These are phyloP conservation scores for Phyllosticta paracitricarpa DNA, from an alignment of 2,329 filamentous ascomycete genomes.

Conservation along the genomic window DNA sequence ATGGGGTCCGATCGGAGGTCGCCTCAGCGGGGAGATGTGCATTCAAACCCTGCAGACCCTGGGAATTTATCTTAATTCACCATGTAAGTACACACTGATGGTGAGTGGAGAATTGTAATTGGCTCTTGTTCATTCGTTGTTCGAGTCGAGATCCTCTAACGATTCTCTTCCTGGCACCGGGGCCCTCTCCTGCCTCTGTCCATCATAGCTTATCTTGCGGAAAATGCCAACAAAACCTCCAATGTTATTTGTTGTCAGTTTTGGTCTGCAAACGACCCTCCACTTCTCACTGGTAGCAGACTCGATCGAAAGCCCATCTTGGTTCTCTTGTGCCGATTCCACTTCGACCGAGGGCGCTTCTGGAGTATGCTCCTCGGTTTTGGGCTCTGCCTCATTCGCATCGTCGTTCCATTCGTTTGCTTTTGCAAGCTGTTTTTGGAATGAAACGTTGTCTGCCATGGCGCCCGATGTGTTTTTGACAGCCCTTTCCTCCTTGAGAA, in stretches of 20 bases:
- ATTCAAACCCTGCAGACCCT: neutral
- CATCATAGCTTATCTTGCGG: neutral
- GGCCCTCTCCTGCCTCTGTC: neutral
- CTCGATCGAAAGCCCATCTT: neutral
- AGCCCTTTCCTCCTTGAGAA: slow-evolving; percentile 32
- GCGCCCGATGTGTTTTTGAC: slow-evolving; percentile 5
- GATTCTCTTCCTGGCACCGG: neutral
- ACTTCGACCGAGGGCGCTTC: neutral
- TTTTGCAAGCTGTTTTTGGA: neutral
- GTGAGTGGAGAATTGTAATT: neutral
- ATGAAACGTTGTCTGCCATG: neutral
- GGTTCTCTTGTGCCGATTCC: neutral
- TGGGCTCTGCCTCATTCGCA: neutral
- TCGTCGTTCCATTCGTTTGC: neutral
- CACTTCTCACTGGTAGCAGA: slow-evolving; percentile 11
- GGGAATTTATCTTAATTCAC: neutral
- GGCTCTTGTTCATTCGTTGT: neutral
- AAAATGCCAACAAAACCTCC: neutral
- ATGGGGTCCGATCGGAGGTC: neutral
- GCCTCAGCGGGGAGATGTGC: no score
- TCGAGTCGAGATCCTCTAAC: neutral
- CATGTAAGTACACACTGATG: neutral
- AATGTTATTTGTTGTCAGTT: neutral
- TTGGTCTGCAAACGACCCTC: slow-evolving; percentile 28
- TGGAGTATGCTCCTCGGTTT: neutral